Conservation (phyloP, 1,139 yeast species). For the Meyerozyma carpophila region DNA sequence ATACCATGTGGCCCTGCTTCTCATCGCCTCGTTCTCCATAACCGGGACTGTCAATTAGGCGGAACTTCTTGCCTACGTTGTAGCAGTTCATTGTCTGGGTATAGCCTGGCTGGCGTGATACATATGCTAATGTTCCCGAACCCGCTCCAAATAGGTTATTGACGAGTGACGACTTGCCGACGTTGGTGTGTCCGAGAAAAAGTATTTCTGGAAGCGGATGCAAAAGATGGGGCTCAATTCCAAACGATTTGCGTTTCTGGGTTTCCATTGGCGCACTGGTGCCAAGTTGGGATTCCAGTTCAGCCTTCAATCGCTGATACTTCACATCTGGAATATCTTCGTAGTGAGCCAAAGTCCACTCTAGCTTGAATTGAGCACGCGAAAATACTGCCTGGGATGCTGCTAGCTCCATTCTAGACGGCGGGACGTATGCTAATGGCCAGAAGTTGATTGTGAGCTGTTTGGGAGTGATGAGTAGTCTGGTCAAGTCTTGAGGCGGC, state of each 20-base stretch:
- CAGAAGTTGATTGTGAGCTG: neutral
- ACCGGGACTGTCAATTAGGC: slow-evolving; percentile 82
- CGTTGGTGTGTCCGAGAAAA: slow-evolving; percentile 75
- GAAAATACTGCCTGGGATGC: slow-evolving; percentile 31
- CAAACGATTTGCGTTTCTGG: slow-evolving; percentile 21
- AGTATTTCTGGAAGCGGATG: slow-evolving; percentile 59
- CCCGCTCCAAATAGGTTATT: slow-evolving; percentile 39
- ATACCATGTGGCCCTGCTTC: slow-evolving; percentile 65
- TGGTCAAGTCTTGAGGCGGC: neutral
- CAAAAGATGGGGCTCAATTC: slow-evolving; percentile 24
- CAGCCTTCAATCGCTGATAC: slow-evolving; percentile 19
- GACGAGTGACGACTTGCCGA: slow-evolving; percentile 75
- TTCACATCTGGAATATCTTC: slow-evolving; percentile 56
- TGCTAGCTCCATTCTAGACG: neutral
- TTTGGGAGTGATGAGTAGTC: neutral
- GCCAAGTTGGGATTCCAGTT: slow-evolving; percentile 14
- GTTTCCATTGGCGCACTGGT: slow-evolving; percentile 9
- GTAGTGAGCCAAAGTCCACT: slow-evolving; percentile 56
- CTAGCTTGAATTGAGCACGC: slow-evolving; percentile 37
- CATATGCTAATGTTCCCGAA: slow-evolving; percentile 36
- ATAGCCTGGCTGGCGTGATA: slow-evolving; percentile 62
- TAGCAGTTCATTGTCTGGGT: slow-evolving; percentile 75
- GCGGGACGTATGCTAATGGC: neutral
- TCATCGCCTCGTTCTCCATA: slow-evolving; percentile 62
- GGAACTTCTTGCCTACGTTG: slow-evolving; percentile 55